Evolutionary conservation across 179 eudicot genomes (phyloP).

Genomic region (Beta lomatogona): DNA sequence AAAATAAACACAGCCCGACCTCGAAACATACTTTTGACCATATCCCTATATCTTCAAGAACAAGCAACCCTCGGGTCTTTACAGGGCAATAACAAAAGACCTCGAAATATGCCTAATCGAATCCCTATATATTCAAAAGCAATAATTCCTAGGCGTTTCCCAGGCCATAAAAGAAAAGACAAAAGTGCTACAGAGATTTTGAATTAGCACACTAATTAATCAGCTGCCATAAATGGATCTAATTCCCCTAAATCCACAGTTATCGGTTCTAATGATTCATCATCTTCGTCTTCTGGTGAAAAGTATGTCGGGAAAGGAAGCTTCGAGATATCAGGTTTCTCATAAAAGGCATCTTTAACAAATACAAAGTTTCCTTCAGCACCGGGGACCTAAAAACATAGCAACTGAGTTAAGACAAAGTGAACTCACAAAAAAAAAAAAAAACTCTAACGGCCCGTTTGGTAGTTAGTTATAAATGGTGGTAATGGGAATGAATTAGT

Average conservation of each 20-base stretch:
- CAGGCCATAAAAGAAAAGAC: background rate
- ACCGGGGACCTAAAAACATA: slow-evolving; percentile 72
- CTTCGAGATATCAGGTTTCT: slow-evolving; percentile 57
- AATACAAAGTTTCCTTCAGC: slow-evolving; percentile 90
- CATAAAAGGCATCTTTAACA: slow-evolving; percentile 74
- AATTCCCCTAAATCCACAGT: slow-evolving; percentile 84
- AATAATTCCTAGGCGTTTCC: background rate
- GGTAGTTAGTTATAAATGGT: too few species aligned
- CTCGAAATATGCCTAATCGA: background rate
- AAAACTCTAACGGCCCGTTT: too few species aligned
- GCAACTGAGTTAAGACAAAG: background rate
- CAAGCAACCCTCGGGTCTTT: background rate
- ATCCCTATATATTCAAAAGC: slow-evolving; percentile 11
- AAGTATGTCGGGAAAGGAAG: slow-evolving; percentile 94
- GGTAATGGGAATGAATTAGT: too few species aligned
- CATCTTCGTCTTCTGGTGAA: slow-evolving; percentile 68
- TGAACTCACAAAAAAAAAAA: background rate
- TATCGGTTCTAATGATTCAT: slow-evolving; percentile 56
- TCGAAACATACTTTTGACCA: slow-evolving; percentile 1
- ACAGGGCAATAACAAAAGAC: background rate
- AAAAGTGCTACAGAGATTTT: background rate
- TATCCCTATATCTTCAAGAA: slow-evolving; percentile 13
- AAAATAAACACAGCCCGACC: background rate
- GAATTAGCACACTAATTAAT: background rate
- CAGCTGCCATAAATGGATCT: slow-evolving; percentile 73